These are phyloP conservation scores for Mycena belliarum DNA, from an alignment of 768 basidiomycete species.

Conservation along the genomic window DNA sequence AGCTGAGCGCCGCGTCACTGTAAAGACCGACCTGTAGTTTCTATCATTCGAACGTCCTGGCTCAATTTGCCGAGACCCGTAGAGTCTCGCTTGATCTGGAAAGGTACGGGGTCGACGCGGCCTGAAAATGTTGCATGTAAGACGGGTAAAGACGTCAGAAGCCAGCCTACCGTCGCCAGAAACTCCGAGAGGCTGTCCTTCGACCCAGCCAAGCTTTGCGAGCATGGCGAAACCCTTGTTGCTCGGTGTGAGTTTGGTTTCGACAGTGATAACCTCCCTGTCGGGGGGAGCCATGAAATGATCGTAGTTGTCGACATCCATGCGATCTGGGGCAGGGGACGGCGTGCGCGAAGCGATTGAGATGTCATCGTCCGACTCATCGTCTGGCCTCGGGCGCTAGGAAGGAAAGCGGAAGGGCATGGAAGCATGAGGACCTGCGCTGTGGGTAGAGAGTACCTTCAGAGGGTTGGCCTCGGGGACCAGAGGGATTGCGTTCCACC, in stretches of 20 bases:
- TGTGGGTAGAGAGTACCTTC: slow-evolving; percentile 69
- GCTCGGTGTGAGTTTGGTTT: slow-evolving; percentile 74
- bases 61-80: slow-evolving; percentile 79
- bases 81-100: slow-evolving; percentile 73
- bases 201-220: slow-evolving; percentile 79
- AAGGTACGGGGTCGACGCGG: slow-evolving; percentile 82
- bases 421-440: slow-evolving; percentile 55
- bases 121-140: slow-evolving; percentile 43
- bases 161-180: slow-evolving; percentile 64
- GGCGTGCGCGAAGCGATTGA: slow-evolving; percentile 77
- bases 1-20: background rate
- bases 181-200: slow-evolving; percentile 75
- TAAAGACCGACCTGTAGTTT: slow-evolving; percentile 51
- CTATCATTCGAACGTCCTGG: slow-evolving; percentile 83
- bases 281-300: slow-evolving; percentile 53
- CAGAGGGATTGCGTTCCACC: slow-evolving; percentile 74
- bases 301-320: slow-evolving; percentile 68
- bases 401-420: slow-evolving; percentile 46
- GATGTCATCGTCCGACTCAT: slow-evolving; percentile 65
- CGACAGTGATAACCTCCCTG: slow-evolving; percentile 74
- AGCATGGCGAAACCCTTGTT: slow-evolving; percentile 85
- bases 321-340: slow-evolving; percentile 59
- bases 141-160: background rate
- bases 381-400: slow-evolving; percentile 67
- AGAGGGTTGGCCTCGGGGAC: slow-evolving; percentile 29